phyloP scores from a whole-genome alignment of 768 basidiomycete genomes.

The Sistotremastrum suecicum region DNA sequence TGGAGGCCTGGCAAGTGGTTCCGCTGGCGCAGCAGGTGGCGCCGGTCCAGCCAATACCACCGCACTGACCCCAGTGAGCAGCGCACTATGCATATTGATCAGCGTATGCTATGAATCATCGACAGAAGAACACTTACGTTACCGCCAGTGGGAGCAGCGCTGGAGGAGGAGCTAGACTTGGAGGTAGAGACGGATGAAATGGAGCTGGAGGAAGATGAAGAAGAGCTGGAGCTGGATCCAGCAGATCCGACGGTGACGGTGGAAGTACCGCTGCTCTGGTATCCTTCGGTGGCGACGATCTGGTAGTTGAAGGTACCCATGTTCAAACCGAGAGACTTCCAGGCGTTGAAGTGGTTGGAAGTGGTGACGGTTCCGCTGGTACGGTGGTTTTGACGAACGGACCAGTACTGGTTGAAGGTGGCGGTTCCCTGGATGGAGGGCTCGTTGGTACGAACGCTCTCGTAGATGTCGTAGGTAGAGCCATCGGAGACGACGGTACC shows the following conservation, averaged over 20 bases:
- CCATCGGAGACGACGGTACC: conserved; percentile 30
- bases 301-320: conserved; percentile 29
- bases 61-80: conserved; percentile 1
- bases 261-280: conserved; percentile 23
- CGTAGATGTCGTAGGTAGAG: conserved; percentile 27
- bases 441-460: conserved; percentile 22
- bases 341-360: conserved; percentile 30
- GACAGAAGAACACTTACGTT: too few relatives aligned
- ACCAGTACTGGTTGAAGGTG: conserved; percentile 35
- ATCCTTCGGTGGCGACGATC: conserved; percentile 34
- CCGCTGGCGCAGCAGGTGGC: conserved; percentile 2
- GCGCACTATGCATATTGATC: background rate
- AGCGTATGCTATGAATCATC: too few relatives aligned
- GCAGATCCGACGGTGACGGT: too few relatives aligned
- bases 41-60: conserved; percentile 5
- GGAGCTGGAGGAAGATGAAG: too few relatives aligned
- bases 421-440: conserved; percentile 29
- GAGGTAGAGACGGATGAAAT: too few relatives aligned
- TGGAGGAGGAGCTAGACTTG: too few relatives aligned
- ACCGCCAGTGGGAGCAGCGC: too few relatives aligned
- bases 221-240: too few relatives aligned
- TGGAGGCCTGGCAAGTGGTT: conserved; percentile 2
- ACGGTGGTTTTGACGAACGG: conserved; percentile 24
- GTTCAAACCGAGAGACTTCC: conserved; percentile 23
- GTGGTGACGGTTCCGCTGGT: conserved; percentile 13